Conservation (phyloP, 495 filamentous ascomycete species). For the Lindgomyces ingoldianus region DNA sequence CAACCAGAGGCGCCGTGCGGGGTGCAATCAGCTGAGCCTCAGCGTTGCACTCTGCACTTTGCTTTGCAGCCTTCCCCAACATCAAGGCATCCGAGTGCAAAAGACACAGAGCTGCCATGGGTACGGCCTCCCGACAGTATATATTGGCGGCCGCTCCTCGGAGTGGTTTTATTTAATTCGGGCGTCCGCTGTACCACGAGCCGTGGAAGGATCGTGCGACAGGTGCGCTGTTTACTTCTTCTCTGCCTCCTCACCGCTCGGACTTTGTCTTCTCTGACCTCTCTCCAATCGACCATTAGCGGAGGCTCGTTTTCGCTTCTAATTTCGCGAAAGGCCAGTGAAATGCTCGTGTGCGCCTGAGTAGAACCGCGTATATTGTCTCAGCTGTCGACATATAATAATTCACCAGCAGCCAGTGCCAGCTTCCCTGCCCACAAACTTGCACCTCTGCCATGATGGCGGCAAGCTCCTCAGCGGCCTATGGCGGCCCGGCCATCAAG, state of each 20-base stretch:
- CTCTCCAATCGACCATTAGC: background rate
- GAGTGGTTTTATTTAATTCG: no score
- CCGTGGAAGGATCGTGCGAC: background rate
- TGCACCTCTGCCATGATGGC: background rate
- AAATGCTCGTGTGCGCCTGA: no score
- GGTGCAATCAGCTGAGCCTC: background rate
- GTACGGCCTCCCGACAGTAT: background rate
- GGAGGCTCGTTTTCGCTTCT: background rate
- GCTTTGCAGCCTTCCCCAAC: no score
- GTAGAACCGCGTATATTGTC: background rate
- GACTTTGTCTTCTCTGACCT: background rate
- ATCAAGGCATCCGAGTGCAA: background rate
- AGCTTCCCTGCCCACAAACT: no score
- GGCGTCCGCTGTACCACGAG: no score
- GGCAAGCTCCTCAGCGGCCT: background rate
- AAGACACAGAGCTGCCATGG: background rate
- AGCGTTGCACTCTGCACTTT: background rate
- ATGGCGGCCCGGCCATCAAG: conserved; percentile 16
- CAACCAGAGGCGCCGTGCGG: background rate
- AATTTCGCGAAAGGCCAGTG: background rate
- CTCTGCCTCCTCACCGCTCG: background rate
- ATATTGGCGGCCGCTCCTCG: no score
- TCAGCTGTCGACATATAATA: background rate
- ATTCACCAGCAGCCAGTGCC: no score
- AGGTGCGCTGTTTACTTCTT: background rate